Conservation (phyloP, 768 basidiomycete genomes). For the Rickenella mellea region DNA sequence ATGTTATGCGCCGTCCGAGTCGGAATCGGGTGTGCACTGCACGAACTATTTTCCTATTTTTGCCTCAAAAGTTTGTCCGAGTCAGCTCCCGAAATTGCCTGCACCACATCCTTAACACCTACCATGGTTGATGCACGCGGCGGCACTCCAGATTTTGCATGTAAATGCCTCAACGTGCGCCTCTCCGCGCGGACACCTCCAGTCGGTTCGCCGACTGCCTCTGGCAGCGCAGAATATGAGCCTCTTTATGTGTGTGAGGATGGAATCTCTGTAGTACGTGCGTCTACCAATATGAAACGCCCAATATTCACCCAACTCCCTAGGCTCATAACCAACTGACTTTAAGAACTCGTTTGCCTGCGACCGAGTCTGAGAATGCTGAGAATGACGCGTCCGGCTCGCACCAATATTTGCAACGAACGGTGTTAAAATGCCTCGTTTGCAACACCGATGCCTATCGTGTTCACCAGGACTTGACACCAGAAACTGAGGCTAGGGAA, state of each 20-base stretch:
- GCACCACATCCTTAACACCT: background rate
- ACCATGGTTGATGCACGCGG: conserved; percentile 8
- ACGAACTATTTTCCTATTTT: background rate
- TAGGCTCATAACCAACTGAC: conserved; percentile 67
- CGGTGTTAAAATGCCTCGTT: conserved; percentile 57
- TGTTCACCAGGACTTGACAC: conserved; percentile 48
- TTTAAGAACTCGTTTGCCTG: conserved; percentile 48
- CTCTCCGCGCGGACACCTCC: conserved; percentile 29
- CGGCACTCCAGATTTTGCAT: conserved; percentile 33
- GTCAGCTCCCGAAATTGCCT: background rate
- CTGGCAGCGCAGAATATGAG: conserved; percentile 31
- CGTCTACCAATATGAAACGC: background rate
- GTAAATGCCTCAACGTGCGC: conserved; percentile 65
- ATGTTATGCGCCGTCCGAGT: background rate
- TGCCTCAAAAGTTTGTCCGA: background rate
- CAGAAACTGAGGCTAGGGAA: conserved; percentile 49
- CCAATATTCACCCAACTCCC: conserved; percentile 1
- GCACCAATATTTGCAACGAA: conserved; percentile 46
- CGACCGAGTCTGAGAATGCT: too few species aligned
- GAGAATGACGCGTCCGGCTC: conserved; percentile 32
- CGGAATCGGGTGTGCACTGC: background rate
- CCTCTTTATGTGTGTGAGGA: conserved; percentile 57
- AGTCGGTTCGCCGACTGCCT: conserved; percentile 5
- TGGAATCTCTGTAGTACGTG: conserved; percentile 56
- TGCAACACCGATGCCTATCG: conserved; percentile 63